Evolutionary conservation across 164 flowering plant species (phyloP), one percentile per base, ranked within the genome.

Genomic region (Platanus orientalis): DNA sequence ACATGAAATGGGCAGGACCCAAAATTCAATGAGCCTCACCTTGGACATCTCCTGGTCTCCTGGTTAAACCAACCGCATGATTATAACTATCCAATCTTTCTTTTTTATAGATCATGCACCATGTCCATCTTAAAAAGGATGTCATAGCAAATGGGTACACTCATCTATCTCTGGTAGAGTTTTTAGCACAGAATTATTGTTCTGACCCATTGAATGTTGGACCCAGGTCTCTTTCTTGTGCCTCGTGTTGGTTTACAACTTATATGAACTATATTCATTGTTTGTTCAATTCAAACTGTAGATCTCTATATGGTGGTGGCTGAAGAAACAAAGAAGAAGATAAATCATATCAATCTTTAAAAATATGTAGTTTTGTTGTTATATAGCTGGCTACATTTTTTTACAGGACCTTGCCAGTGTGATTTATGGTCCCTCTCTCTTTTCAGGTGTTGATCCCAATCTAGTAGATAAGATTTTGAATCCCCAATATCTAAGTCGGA

Each of bases 381-480:
- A 45, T 16, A 45, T 45, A 16, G 2, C 49, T 16, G 4, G 20
- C 5, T 45, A 1, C n/a, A 16, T 45, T 45, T 1, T n/a, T 36
- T 45, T 45, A 16, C 19, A 13, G 49, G 4, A 45, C 19, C 49
- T 45, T 16, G 20, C 52, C 25, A 49, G 17, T 49, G 5, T 25
- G 25, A 21, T 20, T 6, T 49, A 25, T 49, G 17, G 20, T 53
- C 16, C 1, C 16, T 24, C 4, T 4, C 29, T 61, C 36, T 19
- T 58, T 57, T 23, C 74, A 75, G 72, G 77, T 50, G 63, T 47
- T 57, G 91, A 88, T 73, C 83, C 77, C 26, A 53, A 71, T 66
- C 84, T 86, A 27, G 71, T 77, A 55, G 71, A 36, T 1, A 87
- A 78, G 72, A 84, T 87, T 45, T 28, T 81, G 73, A 59, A 84